Percentiles rank a stretch among this genome's conserved stretches.
These are phyloP conservation scores for Xylariaceae sp. DNA, from an alignment of 2,329 filamentous ascomycete species.

Conservation along the genomic window DNA sequence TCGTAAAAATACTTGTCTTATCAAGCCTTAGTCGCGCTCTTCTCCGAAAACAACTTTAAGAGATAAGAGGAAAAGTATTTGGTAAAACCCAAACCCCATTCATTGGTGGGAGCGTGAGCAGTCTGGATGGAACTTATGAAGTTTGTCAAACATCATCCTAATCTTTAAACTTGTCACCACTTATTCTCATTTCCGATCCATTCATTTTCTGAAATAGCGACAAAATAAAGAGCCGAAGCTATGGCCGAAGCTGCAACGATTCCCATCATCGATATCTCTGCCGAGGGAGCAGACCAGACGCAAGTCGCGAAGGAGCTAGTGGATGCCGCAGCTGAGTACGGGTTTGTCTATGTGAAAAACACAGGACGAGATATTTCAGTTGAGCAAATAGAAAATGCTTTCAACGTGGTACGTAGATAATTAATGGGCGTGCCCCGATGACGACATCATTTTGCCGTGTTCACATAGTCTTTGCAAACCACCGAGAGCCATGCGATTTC, in stretches of 20 bases:
- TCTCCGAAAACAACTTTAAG: too few species aligned
- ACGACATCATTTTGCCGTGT: too few species aligned
- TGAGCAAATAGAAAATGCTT: constrained; percentile 69
- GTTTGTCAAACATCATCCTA: too few species aligned
- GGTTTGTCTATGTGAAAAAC: constrained; percentile 88
- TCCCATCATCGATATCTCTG: constrained; percentile 81
- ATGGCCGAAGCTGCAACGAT: constrained; percentile 53
- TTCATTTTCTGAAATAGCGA: too few species aligned
- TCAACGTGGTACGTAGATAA: constrained; percentile 67
- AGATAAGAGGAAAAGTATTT: too few species aligned
- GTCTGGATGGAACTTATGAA: too few species aligned
- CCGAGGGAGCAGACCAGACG: constrained; percentile 54
- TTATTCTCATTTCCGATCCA: not conserved
- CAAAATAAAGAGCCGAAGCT: not conserved
- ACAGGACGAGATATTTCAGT: constrained; percentile 68
- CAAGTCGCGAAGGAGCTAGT: constrained; percentile 70
- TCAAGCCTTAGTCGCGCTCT: too few species aligned
- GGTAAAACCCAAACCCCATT: too few species aligned
- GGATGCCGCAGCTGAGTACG: constrained; percentile 77
- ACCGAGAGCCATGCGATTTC: not conserved
- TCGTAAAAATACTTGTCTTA: too few species aligned
- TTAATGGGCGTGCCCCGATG: too few species aligned
- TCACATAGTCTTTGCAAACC: not conserved
- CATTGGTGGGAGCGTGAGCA: too few species aligned
- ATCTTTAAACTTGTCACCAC: too few species aligned